Conservation (phyloP, 306 rosid genomes). For the Chamaecrista fasciculata region DNA sequence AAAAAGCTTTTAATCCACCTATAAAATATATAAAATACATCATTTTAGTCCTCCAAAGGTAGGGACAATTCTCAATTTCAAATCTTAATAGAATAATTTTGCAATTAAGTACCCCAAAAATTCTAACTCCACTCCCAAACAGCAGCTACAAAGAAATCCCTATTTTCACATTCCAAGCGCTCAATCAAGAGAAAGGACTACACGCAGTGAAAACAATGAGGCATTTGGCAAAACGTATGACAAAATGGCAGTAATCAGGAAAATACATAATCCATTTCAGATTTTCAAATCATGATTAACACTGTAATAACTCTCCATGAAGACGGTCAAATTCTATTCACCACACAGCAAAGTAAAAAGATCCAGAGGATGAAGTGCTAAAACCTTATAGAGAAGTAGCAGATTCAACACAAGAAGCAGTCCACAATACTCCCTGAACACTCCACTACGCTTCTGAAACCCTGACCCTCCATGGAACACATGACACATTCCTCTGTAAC, state of each 20-base stretch:
- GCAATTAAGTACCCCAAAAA: not conserved
- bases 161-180: slow-evolving; percentile 8
- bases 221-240: slow-evolving; percentile 5
- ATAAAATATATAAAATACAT: not conserved
- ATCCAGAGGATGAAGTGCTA: slow-evolving; percentile 22
- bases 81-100: not conserved
- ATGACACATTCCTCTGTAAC: slow-evolving; percentile 49
- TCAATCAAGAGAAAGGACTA: not conserved
- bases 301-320: slow-evolving; percentile 5
- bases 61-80: not conserved
- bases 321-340: slow-evolving; percentile 24
- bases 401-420: slow-evolving; percentile 39
- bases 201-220: not conserved
- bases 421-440: slow-evolving; percentile 32
- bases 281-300: slow-evolving; percentile 18
- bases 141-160: slow-evolving; percentile 10
- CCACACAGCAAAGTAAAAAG: slow-evolving; percentile 20
- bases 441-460: slow-evolving; percentile 40
- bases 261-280: not conserved
- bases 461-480: slow-evolving; percentile 47
- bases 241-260: slow-evolving; percentile 13
- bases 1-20: slow-evolving; percentile 2
- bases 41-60: not conserved
- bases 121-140: not conserved
- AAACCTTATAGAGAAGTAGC: slow-evolving; percentile 47